phyloP scores from a whole-genome alignment of 2,329 filamentous ascomycete genomes.

The Rugonectria rugulosa region DNA sequence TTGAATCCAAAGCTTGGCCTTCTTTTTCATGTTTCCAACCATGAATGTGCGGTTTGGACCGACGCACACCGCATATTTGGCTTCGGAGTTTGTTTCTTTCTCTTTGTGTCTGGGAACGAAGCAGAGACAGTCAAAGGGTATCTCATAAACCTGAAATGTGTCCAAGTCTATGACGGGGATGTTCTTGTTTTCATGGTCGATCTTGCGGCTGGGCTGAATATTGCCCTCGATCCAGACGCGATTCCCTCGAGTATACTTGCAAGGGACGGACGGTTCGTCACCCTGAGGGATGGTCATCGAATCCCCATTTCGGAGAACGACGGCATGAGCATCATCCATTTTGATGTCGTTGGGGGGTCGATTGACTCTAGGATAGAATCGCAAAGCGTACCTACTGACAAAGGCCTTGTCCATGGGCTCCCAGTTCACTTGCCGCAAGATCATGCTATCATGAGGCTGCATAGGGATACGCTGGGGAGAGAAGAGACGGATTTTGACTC shows the following conservation, averaged over 20 bases:
- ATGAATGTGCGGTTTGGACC: conserved; percentile 16
- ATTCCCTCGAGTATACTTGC: conserved; percentile 24
- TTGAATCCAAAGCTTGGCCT: no score
- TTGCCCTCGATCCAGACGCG: conserved; percentile 25
- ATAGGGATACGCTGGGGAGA: conserved; percentile 19
- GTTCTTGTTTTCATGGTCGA: conserved; percentile 6
- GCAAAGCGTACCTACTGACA: conserved; percentile 15
- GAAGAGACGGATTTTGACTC: conserved; percentile 18
- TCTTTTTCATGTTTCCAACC: no score
- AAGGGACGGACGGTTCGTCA: conserved; percentile 4
- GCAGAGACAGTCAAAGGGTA: conserved; percentile 25
- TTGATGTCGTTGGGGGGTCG: conserved; percentile 1
- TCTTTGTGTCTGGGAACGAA: conserved; percentile 27
- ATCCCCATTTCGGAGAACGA: conserved; percentile 27
- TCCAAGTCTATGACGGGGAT: conserved; percentile 31
- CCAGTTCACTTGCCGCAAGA: conserved; percentile 27
- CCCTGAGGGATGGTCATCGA: conserved; percentile 9
- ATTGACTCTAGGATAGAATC: conserved; percentile 11
- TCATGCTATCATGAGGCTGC: conserved; percentile 3
- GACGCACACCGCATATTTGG: conserved; percentile 10
- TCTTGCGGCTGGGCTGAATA: conserved; percentile 14
- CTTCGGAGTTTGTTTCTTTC: conserved; percentile 7
- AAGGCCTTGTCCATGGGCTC: conserved; percentile 26
- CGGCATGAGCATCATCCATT: conserved; percentile 28
- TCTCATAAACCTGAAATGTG: conserved; percentile 18